Evolutionary conservation across 164 flowering plant genomes (phyloP).

Genomic region (Saururus chinensis): DNA sequence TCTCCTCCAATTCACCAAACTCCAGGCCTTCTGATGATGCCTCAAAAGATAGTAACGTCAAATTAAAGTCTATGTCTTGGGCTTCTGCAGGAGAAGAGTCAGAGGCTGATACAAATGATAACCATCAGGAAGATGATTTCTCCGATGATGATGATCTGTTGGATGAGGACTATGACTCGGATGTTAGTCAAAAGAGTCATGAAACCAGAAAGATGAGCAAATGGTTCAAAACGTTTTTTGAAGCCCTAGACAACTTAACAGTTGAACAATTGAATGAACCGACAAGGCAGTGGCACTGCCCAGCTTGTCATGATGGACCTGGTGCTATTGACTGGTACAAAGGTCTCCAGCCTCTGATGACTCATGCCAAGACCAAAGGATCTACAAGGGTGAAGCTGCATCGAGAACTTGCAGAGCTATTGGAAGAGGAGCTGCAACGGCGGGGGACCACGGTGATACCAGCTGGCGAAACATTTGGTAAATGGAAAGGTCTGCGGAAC

Average conservation of each 20-base stretch:
- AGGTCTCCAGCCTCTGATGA: slow-evolving; percentile 70
- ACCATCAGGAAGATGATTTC: slow-evolving; percentile 2
- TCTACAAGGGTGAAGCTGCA: slow-evolving; percentile 62
- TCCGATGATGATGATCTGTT: slow-evolving; percentile 50
- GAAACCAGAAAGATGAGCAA: slow-evolving; percentile 49
- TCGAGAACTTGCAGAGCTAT: slow-evolving; percentile 58
- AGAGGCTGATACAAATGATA: slow-evolving; percentile 7
- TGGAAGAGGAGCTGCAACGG: slow-evolving; percentile 63
- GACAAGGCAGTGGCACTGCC: slow-evolving; percentile 89
- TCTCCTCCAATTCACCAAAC: slow-evolving; percentile 9
- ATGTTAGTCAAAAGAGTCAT: slow-evolving; percentile 52
- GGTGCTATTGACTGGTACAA: slow-evolving; percentile 92
- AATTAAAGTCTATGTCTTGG: not conserved
- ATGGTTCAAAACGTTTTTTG: slow-evolving; percentile 61
- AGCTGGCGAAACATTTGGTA: slow-evolving; percentile 63
- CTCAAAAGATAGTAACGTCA: not conserved
- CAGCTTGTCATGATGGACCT: slow-evolving; percentile 90
- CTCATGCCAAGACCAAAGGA: slow-evolving; percentile 85
- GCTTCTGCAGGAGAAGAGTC: slow-evolving; percentile 7
- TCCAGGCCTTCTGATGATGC: slow-evolving; percentile 11
- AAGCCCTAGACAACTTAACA: slow-evolving; percentile 37
- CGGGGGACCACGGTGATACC: slow-evolving; percentile 63
- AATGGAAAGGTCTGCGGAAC: slow-evolving; percentile 56
- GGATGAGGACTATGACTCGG: slow-evolving; percentile 70
- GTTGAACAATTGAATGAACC: slow-evolving; percentile 55